A percentile compares a stretch with the other conserved stretches of the same genome.
phyloP scores from a whole-genome alignment of 1,139 yeast species.

The Hansenula lynferdii region DNA sequence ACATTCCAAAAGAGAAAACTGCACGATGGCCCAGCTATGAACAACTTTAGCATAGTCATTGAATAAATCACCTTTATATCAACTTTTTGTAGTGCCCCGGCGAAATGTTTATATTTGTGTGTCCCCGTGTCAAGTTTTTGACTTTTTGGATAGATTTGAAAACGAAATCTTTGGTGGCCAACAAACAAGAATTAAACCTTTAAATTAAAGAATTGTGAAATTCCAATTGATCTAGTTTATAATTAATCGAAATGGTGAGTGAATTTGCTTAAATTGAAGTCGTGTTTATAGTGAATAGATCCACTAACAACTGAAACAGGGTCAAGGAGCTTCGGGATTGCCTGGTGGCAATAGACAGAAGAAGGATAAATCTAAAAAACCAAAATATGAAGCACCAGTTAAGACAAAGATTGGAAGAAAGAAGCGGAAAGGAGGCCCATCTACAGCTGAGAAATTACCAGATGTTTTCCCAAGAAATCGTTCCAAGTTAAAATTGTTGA shows the following conservation, averaged over 20 bases:
- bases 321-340: conserved; percentile 79
- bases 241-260: too few relatives aligned
- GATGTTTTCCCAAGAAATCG: conserved; percentile 88
- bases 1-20: conserved; percentile 41
- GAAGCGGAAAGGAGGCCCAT: conserved; percentile 90
- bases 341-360: conserved; percentile 69
- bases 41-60: conserved; percentile 53
- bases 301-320: conserved; percentile 31
- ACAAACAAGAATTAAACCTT: too few relatives aligned
- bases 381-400: conserved; percentile 98
- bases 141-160: too few relatives aligned
- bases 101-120: too few relatives aligned
- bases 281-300: background rate
- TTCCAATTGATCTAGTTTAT: too few relatives aligned
- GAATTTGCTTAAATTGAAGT: too few relatives aligned
- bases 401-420: conserved; percentile 89
- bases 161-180: too few relatives aligned
- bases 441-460: conserved; percentile 80
- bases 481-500: conserved; percentile 83
- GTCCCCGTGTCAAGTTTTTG: too few relatives aligned
- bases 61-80: too few relatives aligned
- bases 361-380: conserved; percentile 73
- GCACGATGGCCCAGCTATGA: conserved; percentile 48
- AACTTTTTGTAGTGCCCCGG: too few relatives aligned
- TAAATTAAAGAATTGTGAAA: too few relatives aligned